A percentile compares a stretch with the other conserved stretches of the same genome.
phyloP scores from a whole-genome alignment of 192 early-diverging fungal genomes.

The Coemansia sp. region DNA sequence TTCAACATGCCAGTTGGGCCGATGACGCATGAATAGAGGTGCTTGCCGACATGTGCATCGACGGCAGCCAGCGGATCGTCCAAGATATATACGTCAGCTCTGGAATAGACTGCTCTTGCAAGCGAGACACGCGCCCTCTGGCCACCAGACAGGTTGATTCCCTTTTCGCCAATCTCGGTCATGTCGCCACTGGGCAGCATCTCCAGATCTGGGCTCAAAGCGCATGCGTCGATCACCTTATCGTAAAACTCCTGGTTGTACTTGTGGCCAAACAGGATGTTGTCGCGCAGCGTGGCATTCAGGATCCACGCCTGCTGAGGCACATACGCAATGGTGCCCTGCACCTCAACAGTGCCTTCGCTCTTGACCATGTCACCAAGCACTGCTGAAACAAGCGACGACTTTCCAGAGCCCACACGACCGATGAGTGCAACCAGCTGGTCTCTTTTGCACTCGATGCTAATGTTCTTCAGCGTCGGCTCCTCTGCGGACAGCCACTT shows the following conservation, averaged over 20 bases:
- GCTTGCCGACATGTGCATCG: constrained; percentile 66
- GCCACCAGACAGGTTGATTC: constrained; percentile 21
- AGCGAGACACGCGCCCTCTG: constrained; percentile 41
- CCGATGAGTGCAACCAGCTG: constrained; percentile 63
- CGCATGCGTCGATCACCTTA: constrained; percentile 60
- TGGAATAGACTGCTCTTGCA: constrained; percentile 68
- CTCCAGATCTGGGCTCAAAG: constrained; percentile 58
- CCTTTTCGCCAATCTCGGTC: constrained; percentile 27
- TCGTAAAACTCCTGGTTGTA: constrained; percentile 59
- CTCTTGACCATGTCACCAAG: too few relatives aligned
- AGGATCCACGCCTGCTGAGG: too few relatives aligned
- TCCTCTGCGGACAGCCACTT: too few relatives aligned
- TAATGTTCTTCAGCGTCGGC: constrained; percentile 42
- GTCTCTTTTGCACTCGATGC: constrained; percentile 40
- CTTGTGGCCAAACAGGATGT: constrained; percentile 45
- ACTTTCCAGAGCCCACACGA: constrained; percentile 11
- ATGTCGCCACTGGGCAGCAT: too few relatives aligned
- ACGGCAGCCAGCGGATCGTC: constrained; percentile 78
- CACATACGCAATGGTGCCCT: too few relatives aligned
- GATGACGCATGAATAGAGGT: constrained; percentile 60
- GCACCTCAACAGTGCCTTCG: too few relatives aligned
- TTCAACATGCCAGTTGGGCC: constrained; percentile 56
- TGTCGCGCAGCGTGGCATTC: too few relatives aligned
- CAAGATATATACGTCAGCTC: constrained; percentile 67
- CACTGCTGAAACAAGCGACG: too few relatives aligned